These are phyloP conservation scores for Amaranthus palmeri DNA, from an alignment of 148 eudicot species.

Conservation along the genomic window DNA sequence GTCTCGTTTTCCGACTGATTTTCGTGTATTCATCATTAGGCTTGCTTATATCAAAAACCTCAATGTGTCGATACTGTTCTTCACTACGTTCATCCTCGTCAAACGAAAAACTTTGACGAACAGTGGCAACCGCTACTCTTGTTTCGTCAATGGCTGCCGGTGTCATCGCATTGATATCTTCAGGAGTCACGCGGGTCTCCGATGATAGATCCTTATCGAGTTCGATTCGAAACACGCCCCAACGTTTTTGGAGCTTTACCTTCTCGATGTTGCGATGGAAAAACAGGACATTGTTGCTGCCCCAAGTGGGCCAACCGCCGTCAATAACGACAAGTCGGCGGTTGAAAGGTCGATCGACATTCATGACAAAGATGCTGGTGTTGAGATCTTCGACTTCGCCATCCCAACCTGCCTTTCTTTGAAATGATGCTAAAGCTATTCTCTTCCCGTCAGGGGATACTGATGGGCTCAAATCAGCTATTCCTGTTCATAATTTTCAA, in stretches of 20 bases:
- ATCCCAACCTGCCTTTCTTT: slow-evolving; percentile 15
- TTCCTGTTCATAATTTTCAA: not conserved
- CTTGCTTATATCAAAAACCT: not conserved
- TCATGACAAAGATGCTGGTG: slow-evolving; percentile 19
- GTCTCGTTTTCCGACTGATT: not conserved
- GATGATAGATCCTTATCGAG: not conserved
- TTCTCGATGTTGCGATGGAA: slow-evolving; percentile 20
- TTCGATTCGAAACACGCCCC: slow-evolving; percentile 21
- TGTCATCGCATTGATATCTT: not conserved
- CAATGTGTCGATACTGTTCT: slow-evolving; percentile 19
- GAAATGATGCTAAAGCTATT: slow-evolving; percentile 18
- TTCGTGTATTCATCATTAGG: too few species aligned
- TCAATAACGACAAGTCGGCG: slow-evolving; percentile 12
- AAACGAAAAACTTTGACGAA: not conserved
- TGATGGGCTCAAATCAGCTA: slow-evolving; percentile 16
- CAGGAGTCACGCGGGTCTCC: not conserved
- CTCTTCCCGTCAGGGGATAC: slow-evolving; percentile 19
- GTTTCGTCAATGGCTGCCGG: slow-evolving; percentile 5
- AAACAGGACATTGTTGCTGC: slow-evolving; percentile 13
- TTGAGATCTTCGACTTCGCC: slow-evolving; percentile 18
- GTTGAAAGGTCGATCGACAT: slow-evolving; percentile 8
- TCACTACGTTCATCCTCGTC: not conserved
- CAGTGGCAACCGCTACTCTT: slow-evolving; percentile 14
- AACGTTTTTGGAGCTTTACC: not conserved
- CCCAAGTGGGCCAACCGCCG: slow-evolving; percentile 29